Conservation (phyloP, 768 basidiomycete genomes). For the Amanita inopinata region DNA sequence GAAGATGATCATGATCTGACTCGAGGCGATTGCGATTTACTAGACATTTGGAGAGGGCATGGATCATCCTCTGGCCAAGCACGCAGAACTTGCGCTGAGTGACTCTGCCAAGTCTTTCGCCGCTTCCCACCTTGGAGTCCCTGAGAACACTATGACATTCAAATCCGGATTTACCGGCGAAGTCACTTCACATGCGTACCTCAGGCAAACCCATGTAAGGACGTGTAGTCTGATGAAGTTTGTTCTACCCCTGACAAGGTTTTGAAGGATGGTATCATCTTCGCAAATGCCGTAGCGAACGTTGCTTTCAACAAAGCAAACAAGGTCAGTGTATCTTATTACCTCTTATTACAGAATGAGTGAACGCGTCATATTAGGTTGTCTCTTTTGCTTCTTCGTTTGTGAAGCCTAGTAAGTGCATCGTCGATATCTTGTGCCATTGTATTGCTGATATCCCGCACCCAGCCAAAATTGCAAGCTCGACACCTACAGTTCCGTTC, state of each 20-base stretch:
- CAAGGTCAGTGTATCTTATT: no score
- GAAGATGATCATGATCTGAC: background rate
- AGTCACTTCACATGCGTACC: background rate
- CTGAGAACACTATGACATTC: background rate
- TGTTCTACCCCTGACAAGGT: background rate
- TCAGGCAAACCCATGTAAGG: background rate
- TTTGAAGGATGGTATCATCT: conserved; percentile 5
- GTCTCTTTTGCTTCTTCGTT: no score
- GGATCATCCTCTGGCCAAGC: background rate
- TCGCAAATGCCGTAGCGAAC: conserved; percentile 4
- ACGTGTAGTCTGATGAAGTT: background rate
- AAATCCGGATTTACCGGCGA: background rate
- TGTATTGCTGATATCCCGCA: no score
- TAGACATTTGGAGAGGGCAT: no score
- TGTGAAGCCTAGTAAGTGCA: no score
- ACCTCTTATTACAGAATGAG: no score
- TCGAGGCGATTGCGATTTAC: no score
- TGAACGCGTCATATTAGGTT: no score
- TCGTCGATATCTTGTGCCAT: no score
- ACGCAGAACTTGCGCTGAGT: background rate
- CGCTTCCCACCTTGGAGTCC: background rate
- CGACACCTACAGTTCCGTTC: conserved; percentile 25
- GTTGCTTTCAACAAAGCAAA: no score
- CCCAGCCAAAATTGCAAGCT: no score
- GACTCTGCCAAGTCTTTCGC: background rate